Evolutionary conservation across 345 rosid species (phyloP).

Genomic region (Populus deltoides): DNA sequence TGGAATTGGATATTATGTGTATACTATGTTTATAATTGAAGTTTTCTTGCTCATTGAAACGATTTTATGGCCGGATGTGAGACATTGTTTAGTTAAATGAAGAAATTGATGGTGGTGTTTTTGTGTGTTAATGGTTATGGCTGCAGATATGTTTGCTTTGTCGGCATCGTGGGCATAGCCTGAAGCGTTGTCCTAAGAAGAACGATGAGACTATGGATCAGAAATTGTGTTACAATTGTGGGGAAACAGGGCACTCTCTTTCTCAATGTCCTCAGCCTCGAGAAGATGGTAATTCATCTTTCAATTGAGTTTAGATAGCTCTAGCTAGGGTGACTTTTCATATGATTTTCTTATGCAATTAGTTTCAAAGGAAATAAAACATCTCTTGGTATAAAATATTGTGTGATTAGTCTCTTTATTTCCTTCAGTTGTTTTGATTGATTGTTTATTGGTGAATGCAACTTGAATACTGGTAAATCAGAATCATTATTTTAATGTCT

Average conservation of each 20-base stretch:
- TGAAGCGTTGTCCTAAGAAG: slow-evolving; percentile 73
- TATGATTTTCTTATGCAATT: not conserved
- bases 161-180: slow-evolving; percentile 80
- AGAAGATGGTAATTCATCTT: slow-evolving; percentile 57
- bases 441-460: not conserved
- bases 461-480: not conserved
- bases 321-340: not conserved
- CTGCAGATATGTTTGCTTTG: slow-evolving; percentile 82
- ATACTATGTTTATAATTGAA: not conserved
- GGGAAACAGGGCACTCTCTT: slow-evolving; percentile 79
- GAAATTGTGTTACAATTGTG: slow-evolving; percentile 85
- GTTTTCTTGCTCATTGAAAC: not conserved
- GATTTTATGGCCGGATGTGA: not conserved
- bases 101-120: slow-evolving; percentile 5
- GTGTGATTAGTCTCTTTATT: not conserved
- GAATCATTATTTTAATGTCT: not conserved
- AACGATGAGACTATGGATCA: slow-evolving; percentile 46
- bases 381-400: not conserved
- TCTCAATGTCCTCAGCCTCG: slow-evolving; percentile 65
- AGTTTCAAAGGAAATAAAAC: not conserved
- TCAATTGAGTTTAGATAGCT: not conserved
- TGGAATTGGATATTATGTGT: not conserved
- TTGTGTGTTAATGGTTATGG: slow-evolving; percentile 15
- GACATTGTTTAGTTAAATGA: not conserved
- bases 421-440: not conserved